Conservation (phyloP, 768 basidiomycete genomes). For the Ephemerocybe angulata region DNA sequence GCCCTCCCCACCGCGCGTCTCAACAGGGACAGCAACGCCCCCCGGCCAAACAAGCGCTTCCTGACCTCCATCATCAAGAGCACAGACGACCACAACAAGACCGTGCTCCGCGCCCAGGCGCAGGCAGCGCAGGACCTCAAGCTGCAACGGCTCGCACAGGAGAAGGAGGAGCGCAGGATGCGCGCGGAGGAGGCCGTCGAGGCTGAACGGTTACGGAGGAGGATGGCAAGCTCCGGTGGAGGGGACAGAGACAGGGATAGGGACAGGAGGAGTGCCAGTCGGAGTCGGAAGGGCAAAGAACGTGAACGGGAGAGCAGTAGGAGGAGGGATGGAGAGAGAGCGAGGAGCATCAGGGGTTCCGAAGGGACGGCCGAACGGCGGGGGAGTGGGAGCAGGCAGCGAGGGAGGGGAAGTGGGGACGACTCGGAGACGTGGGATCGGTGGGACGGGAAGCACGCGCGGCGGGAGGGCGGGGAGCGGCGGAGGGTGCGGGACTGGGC, state of each 20-base stretch:
- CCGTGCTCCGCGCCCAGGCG: slow-evolving; percentile 71
- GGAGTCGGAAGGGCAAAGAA: slow-evolving; percentile 14
- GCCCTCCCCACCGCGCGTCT: too few species aligned
- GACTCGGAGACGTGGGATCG: slow-evolving; percentile 48
- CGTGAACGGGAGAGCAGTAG: neutral
- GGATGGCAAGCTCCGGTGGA: slow-evolving; percentile 8
- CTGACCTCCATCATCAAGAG: slow-evolving; percentile 82
- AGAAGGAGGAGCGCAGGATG: slow-evolving; percentile 54
- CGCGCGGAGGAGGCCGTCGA: slow-evolving; percentile 75
- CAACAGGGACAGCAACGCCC: slow-evolving; percentile 68
- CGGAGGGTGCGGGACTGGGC: slow-evolving; percentile 49
- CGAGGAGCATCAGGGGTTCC: neutral
- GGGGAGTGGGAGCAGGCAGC: too few species aligned
- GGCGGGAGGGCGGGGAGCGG: slow-evolving; percentile 43
- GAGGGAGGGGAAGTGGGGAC: slow-evolving; percentile 22
- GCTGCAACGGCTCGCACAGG: slow-evolving; percentile 60
- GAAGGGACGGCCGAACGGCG: too few species aligned
- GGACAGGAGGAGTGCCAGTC: slow-evolving; percentile 22
- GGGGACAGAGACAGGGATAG: neutral
- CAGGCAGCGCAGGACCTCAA: slow-evolving; percentile 72
- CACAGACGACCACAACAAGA: slow-evolving; percentile 94
- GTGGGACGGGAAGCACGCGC: slow-evolving; percentile 37
- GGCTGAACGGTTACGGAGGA: slow-evolving; percentile 53
- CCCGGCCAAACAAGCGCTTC: slow-evolving; percentile 80
- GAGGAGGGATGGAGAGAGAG: neutral